These are phyloP conservation scores for Lachancea waltii DNA, from an alignment of 805 yeast genomes.

Conservation along the genomic window DNA sequence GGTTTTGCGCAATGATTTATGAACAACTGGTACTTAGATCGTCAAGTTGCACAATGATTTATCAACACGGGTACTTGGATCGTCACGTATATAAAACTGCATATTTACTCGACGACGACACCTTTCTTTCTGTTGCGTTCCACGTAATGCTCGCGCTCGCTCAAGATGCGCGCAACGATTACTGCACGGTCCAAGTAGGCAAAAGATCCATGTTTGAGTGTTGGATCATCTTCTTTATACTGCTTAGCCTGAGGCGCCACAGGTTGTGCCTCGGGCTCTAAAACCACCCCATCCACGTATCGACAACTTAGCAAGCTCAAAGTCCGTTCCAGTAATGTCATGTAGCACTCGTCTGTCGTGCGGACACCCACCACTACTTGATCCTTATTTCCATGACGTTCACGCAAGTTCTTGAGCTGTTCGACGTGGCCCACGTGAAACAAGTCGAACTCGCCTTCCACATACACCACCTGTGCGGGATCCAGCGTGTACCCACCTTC, in stretches of 20 bases:
- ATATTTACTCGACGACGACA: conserved; percentile 28
- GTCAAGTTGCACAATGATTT: no score
- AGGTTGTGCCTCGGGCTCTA: conserved; percentile 30
- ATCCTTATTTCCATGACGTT: conserved; percentile 33
- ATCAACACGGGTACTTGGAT: no score
- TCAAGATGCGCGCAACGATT: conserved; percentile 69
- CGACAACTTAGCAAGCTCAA: conserved; percentile 84
- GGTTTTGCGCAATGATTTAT: no score
- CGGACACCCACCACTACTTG: conserved; percentile 53
- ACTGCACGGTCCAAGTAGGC: conserved; percentile 60
- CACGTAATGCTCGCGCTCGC: conserved; percentile 63
- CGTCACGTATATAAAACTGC: neutral
- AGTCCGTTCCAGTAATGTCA: conserved; percentile 81
- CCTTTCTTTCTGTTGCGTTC: conserved; percentile 86
- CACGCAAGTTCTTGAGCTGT: conserved; percentile 47
- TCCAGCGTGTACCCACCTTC: conserved; percentile 17
- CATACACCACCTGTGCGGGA: conserved; percentile 35
- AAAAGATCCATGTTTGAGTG: conserved; percentile 50
- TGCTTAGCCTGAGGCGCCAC: no score
- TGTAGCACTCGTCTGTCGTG: conserved; percentile 69
- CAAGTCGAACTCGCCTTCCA: conserved; percentile 84
- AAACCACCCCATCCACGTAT: conserved; percentile 70
- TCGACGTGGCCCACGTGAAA: conserved; percentile 92
- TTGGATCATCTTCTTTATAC: conserved; percentile 36
- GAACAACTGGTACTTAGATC: no score